Percentiles rank a stretch among this genome's conserved stretches.
These are phyloP conservation scores for Nitzschia inconspicua DNA, from an alignment of 108 stramenopile species.

Conservation along the genomic window DNA sequence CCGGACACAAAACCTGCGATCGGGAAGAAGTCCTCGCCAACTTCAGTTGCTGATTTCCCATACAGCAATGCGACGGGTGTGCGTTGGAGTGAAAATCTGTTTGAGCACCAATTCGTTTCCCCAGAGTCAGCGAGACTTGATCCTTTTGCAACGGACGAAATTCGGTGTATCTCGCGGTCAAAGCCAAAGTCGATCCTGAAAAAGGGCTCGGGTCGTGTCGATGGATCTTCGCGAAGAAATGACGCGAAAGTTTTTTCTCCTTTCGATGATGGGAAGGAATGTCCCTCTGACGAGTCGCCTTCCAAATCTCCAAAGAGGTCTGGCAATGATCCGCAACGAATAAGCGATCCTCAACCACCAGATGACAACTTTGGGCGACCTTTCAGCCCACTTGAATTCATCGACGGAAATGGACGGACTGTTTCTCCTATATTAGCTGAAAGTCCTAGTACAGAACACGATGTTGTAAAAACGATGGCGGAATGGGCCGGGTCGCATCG, in stretches of 20 bases:
- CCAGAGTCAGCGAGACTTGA: too few species aligned
- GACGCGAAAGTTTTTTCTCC: too few species aligned
- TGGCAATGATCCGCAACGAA: too few species aligned
- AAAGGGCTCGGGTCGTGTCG: neutral
- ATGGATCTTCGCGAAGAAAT: neutral
- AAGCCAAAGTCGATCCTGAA: slow-evolving; percentile 28
- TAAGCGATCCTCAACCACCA: neutral
- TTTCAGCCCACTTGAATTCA: slow-evolving; percentile 8
- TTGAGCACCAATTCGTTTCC: slow-evolving; percentile 7
- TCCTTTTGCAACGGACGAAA: too few species aligned
- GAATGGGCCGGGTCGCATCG: too few species aligned
- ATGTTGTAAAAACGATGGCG: too few species aligned
- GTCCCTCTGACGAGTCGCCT: slow-evolving; percentile 11
- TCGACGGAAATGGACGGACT: slow-evolving; percentile 8
- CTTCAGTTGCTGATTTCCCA: slow-evolving; percentile 18
- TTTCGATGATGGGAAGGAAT: too few species aligned
- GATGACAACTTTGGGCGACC: neutral
- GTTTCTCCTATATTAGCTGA: slow-evolving; percentile 4
- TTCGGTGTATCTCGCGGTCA: too few species aligned
- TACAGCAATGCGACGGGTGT: slow-evolving; percentile 5
- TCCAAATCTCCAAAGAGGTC: too few species aligned
- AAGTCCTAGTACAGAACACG: neutral
- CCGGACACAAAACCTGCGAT: neutral
- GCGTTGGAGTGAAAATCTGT: slow-evolving; percentile 22
- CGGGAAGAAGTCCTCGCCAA: slow-evolving; percentile 22